Evolutionary conservation across 1,284 basidiomycete species (phyloP).

Genomic region (Sanghuangporus sanghuang): DNA sequence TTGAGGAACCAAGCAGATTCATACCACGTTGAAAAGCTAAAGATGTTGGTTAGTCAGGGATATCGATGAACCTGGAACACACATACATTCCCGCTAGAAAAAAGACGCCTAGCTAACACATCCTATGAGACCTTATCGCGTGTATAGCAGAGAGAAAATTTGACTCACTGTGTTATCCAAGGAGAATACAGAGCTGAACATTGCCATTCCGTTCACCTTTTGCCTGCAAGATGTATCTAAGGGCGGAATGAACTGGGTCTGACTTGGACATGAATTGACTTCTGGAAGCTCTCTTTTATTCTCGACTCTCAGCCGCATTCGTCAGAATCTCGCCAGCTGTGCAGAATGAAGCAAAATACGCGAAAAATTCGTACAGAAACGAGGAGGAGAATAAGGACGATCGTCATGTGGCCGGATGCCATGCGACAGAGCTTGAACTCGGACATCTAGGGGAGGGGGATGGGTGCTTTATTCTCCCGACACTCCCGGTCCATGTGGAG

Average conservation of each 20-base stretch:
- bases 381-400: too few species aligned
- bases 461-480: too few species aligned
- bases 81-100: slow-evolving; percentile 3
- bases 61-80: neutral
- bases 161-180: neutral
- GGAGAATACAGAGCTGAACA: neutral
- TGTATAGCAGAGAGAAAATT: neutral
- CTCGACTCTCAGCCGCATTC: too few species aligned
- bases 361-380: too few species aligned
- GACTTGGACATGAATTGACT: too few species aligned
- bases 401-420: too few species aligned
- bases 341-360: too few species aligned
- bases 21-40: neutral
- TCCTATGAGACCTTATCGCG: neutral
- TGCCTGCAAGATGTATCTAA: neutral
- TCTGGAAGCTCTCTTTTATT: too few species aligned
- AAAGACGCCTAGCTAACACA: neutral
- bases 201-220: neutral
- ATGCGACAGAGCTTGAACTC: too few species aligned
- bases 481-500: too few species aligned
- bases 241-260: neutral
- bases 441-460: too few species aligned
- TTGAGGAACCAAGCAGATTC: neutral
- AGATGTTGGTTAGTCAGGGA: neutral
- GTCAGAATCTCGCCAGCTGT: too few species aligned